Conservation (phyloP, 2,329 filamentous ascomycete genomes). For the Ophiostoma quercus region DNA sequence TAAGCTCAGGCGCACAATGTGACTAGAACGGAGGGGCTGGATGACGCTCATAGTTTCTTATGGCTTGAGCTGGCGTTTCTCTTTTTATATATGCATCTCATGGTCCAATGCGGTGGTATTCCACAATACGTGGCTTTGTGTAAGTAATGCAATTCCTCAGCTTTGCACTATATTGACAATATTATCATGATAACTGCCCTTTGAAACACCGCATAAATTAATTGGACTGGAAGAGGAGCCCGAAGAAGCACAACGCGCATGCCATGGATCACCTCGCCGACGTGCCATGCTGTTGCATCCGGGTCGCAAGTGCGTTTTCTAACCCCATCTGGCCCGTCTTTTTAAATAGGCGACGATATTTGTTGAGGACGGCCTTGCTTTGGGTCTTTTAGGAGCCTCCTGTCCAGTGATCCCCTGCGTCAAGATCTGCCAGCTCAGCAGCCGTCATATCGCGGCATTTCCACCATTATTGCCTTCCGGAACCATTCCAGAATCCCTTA, state of each 20-base stretch:
- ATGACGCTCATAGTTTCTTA: background rate
- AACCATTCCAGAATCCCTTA: too few species aligned
- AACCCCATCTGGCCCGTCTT: background rate
- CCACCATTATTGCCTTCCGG: background rate
- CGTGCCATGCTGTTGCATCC: background rate
- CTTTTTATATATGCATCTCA: too few species aligned
- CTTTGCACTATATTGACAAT: too few species aligned
- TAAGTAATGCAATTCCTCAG: too few species aligned
- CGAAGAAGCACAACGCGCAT: background rate
- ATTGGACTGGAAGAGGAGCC: background rate
- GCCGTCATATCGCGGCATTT: too few species aligned
- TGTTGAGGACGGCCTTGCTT: background rate
- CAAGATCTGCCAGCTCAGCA: background rate
- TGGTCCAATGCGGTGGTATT: too few species aligned
- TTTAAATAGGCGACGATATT: background rate
- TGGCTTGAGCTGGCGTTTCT: too few species aligned
- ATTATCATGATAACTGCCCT: too few species aligned
- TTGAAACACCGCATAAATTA: too few species aligned
- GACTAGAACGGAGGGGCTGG: background rate
- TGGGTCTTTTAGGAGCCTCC: background rate
- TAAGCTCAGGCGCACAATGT: background rate
- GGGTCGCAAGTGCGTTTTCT: background rate
- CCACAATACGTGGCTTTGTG: too few species aligned
- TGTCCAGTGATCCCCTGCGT: background rate
- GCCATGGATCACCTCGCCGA: too few species aligned